phyloP scores from a whole-genome alignment of 148 eudicot species.

The Spergularia bocconei region DNA sequence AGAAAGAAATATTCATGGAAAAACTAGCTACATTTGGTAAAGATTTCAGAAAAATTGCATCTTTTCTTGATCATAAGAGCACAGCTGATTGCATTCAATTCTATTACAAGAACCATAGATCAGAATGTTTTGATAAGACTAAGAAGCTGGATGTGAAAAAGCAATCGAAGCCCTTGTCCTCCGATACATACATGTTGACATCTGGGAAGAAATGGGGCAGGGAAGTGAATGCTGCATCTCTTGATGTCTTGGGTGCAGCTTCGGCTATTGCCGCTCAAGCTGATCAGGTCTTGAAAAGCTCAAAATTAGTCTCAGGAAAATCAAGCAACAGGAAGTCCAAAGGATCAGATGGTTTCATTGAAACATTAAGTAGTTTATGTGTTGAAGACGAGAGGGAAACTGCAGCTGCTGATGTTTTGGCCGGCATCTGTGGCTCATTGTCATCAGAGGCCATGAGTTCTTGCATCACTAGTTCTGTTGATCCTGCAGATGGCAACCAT shows the following conservation, averaged over 20 bases:
- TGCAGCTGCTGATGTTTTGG: conserved; percentile 87
- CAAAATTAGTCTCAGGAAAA: conserved; percentile 31
- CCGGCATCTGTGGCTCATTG: conserved; percentile 83
- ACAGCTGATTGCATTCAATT: conserved; percentile 85
- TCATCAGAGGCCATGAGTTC: conserved; percentile 90
- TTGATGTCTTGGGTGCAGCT: conserved; percentile 73
- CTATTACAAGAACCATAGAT: conserved; percentile 90
- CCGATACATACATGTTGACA: conserved; percentile 54
- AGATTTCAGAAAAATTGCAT: conserved; percentile 71
- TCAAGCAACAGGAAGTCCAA: conserved; percentile 29
- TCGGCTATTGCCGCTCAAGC: conserved; percentile 67
- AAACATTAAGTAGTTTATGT: conserved; percentile 46
- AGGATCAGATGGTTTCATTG: conserved; percentile 31
- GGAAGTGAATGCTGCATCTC: conserved; percentile 65
- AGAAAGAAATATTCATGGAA: conserved; percentile 69
- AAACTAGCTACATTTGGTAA: conserved; percentile 64
- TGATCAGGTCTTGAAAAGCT: conserved; percentile 41
- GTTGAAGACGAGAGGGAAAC: conserved; percentile 64
- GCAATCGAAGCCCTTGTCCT: conserved; percentile 49
- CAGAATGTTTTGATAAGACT: conserved; percentile 54
- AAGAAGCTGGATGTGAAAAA: conserved; percentile 46
- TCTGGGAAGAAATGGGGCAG: conserved; percentile 65
- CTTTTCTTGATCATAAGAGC: conserved; percentile 79
- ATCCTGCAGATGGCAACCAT: conserved; percentile 53
- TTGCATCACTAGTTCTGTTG: conserved; percentile 78